phyloP scores from a whole-genome alignment of 202 grass and related monocot species.

The Dendrocalamus latiflorus region DNA sequence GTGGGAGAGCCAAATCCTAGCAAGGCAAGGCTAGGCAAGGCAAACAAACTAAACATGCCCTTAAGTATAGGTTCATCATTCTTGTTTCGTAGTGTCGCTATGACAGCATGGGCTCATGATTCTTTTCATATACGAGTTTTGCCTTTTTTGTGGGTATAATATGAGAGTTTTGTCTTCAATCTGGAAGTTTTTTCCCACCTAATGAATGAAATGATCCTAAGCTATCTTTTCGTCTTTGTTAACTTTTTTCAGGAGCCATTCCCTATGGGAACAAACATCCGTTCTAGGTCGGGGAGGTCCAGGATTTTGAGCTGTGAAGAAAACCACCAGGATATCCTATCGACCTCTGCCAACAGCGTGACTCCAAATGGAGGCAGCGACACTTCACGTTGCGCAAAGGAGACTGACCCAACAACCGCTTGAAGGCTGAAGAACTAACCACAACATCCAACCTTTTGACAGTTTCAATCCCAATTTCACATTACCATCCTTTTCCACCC shows the following conservation, averaged over 20 bases:
- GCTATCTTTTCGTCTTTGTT: background rate
- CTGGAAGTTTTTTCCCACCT: background rate
- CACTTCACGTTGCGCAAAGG: slow-evolving; percentile 1
- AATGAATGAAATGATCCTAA: background rate
- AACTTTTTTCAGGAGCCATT: slow-evolving; percentile 64
- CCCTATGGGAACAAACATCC: slow-evolving; percentile 70
- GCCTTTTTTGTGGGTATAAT: no score
- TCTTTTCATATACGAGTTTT: background rate
- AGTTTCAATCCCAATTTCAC: slow-evolving; percentile 3
- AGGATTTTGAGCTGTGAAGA: slow-evolving; percentile 63
- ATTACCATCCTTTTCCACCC: background rate
- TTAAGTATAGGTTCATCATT: background rate
- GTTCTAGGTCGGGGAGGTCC: slow-evolving; percentile 67
- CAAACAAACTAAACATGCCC: no score
- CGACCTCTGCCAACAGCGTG: slow-evolving; percentile 16
- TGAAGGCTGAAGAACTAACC: slow-evolving; percentile 48
- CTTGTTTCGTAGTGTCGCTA: background rate
- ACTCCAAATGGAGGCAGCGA: slow-evolving; percentile 6
- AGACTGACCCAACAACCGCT: slow-evolving; percentile 6
- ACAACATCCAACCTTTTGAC: slow-evolving; percentile 31
- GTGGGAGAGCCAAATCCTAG: no score
- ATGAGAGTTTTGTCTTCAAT: background rate
- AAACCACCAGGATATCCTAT: slow-evolving; percentile 45
- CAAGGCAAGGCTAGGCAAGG: no score
- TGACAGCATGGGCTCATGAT: background rate